phyloP scores from a whole-genome alignment of 208 protist species.

The Lotmaria passim region DNA sequence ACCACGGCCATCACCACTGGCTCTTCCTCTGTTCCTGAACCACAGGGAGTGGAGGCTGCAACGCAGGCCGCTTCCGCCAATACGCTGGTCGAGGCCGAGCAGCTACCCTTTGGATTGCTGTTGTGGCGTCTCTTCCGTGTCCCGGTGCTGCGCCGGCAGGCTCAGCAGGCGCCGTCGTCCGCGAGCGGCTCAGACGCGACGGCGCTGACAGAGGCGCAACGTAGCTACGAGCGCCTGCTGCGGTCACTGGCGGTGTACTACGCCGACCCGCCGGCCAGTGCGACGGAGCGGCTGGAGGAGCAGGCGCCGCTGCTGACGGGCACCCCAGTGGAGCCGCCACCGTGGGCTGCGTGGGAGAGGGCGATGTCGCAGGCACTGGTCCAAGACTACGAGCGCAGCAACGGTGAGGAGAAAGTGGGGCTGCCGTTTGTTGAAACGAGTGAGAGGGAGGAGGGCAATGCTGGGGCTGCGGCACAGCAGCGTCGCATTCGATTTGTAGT shows the following conservation, averaged over 20 bases:
- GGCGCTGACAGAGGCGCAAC: slow-evolving; percentile 8
- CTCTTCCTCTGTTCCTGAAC: too few relatives aligned
- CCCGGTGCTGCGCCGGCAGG: slow-evolving; percentile 35
- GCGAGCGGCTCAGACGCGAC: not conserved
- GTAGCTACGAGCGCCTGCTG: slow-evolving; percentile 29
- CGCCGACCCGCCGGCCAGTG: slow-evolving; percentile 27
- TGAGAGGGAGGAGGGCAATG: too few relatives aligned
- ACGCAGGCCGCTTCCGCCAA: not conserved
- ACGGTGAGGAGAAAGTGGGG: not conserved
- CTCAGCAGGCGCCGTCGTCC: slow-evolving; percentile 5
- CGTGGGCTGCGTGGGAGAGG: slow-evolving; percentile 45
- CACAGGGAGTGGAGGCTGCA: not conserved
- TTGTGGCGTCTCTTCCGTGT: slow-evolving; percentile 51
- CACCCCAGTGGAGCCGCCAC: slow-evolving; percentile 15
- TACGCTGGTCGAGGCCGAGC: slow-evolving; percentile 10
- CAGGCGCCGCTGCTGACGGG: slow-evolving; percentile 30
- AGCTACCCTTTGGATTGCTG: slow-evolving; percentile 42
- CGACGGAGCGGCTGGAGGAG: slow-evolving; percentile 26
- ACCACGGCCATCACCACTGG: not conserved
- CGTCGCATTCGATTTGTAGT: slow-evolving; percentile 58
- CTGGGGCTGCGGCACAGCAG: not conserved
- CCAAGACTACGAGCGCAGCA: slow-evolving; percentile 29
- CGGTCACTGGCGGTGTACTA: slow-evolving; percentile 35
- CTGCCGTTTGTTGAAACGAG: slow-evolving; percentile 6
- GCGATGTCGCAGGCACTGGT: slow-evolving; percentile 21